Base-by-base conservation (phyloP, 2,329 filamentous ascomycete genomes). In the Neonectria faginata region DNA sequence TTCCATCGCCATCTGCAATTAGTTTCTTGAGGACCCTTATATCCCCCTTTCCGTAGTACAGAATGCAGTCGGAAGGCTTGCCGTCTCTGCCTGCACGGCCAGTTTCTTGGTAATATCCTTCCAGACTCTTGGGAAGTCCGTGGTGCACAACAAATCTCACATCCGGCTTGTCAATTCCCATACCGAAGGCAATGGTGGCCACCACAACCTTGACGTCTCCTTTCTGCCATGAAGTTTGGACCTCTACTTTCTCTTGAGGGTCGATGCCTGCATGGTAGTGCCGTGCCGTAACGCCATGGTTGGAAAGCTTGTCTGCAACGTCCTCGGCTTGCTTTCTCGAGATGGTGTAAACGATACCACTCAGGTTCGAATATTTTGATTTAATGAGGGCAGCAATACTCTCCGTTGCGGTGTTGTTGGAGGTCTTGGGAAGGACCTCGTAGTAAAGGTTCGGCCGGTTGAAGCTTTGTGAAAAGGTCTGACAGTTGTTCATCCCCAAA, bases 161-260 rank as follows among this genome's bases (percentile, higher is more conserved):
- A 76, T 99, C 92, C 0, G 94, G 88, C 78, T 99, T 99, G 82
- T 99, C 96, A 69, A 99, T 99, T n/a, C 96, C 96, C 96, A 99
- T 99, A 7, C 96, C 96, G 76, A 99, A 99, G 25, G 96, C 96
- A 77, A 99, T 98, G 0, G 96, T 99, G 20, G 96, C 97, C 54
- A 99, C 96, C 47, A 99, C 97, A 36, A 99, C 92, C 70, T 97
- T 92, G 73, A 91, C 87, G 56, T 84, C 81, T 6, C 94, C 93
- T 47, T 81, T 82, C 77, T 99, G 96, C 96, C 96, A 99, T 31
- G 89, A 79, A 65, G 86, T 86, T 77, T 98, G 95, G 5, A 96
- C 86, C 7, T 85, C 77, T 1, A 85, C 84, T 76, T 95, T 95
- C 56, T 92, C 87, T 5, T 86, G 81, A 0, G 91, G 77, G 2